These are phyloP conservation scores for Dendrobium catenatum DNA, from an alignment of 106 monocot genomes.

Conservation along the genomic window DNA sequence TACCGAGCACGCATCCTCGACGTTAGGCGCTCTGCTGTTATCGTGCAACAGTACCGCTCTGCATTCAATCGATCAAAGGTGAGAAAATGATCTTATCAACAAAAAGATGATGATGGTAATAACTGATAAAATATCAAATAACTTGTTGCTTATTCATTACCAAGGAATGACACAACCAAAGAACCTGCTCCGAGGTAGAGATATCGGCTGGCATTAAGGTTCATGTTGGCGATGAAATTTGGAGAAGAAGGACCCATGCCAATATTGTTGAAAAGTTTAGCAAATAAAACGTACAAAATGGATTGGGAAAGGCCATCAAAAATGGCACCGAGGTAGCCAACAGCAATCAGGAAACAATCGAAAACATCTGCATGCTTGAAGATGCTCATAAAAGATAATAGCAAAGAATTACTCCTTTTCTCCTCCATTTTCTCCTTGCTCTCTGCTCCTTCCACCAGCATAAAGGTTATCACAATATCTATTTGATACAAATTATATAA, in stretches of 20 bases:
- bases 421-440: not conserved
- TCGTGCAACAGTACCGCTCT: constrained; percentile 16
- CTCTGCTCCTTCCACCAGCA: not conserved
- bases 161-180: not conserved
- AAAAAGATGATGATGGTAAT: not conserved
- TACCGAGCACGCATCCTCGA: constrained; percentile 14
- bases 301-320: constrained; percentile 35
- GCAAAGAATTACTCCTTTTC: too few relatives aligned
- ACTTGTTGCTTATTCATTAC: not conserved
- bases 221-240: not conserved
- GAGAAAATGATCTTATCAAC: not conserved
- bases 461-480: too few relatives aligned
- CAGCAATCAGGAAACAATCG: constrained; percentile 36
- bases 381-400: not conserved
- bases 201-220: not conserved
- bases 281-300: not conserved
- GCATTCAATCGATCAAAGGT: not conserved
- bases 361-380: constrained; percentile 43
- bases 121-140: not conserved
- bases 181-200: not conserved
- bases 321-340: constrained; percentile 34
- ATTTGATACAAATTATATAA: too few relatives aligned
- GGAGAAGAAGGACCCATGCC: not conserved
- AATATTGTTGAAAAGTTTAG: constrained; percentile 7
- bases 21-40: constrained; percentile 5